Evolutionary conservation across 805 yeast genomes (phyloP).

Genomic region (Spathaspora girioi): DNA sequence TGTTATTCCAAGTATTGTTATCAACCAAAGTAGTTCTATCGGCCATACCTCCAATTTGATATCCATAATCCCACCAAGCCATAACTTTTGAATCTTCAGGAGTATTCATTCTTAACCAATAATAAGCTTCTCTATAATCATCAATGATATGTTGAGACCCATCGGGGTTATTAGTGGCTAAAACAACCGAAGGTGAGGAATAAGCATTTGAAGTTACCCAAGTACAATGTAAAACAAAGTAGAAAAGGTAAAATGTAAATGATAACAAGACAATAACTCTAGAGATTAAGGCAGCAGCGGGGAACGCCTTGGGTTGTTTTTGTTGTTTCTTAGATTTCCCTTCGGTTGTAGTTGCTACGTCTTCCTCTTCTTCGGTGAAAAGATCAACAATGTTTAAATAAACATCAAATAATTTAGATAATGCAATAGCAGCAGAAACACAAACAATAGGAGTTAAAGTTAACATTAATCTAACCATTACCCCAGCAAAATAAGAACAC

Average conservation of each 20-base stretch:
- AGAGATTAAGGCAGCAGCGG: constrained; percentile 42
- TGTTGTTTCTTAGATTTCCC: neutral
- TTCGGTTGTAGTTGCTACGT: constrained; percentile 1
- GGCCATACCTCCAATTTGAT: constrained; percentile 99
- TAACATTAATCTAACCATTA: constrained; percentile 96
- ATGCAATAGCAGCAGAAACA: constrained; percentile 85
- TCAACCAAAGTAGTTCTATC: constrained; percentile 98
- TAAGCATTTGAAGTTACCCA: constrained; percentile 96
- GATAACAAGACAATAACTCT: constrained; percentile 61
- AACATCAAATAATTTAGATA: constrained; percentile 79
- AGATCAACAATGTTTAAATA: constrained; percentile 63
- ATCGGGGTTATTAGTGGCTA: constrained; percentile 79
- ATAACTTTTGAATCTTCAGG: constrained; percentile 92
- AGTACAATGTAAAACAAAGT: constrained; percentile 91
- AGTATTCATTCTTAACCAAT: constrained; percentile 98
- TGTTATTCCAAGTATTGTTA: constrained; percentile 98
- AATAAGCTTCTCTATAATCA: constrained; percentile 97
- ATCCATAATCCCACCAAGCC: constrained; percentile 99
- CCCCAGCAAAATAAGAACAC: constrained; percentile 97
- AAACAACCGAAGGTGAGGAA: constrained; percentile 95
- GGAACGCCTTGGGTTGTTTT: constrained; percentile 7
- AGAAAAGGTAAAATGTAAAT: constrained; percentile 67
- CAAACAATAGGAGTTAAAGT: constrained; percentile 96
- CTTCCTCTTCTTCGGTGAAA: constrained; percentile 15
- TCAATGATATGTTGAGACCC: constrained; percentile 85